Conservation (phyloP, 2,329 filamentous ascomycete genomes). For the Colletotrichum karsti region DNA sequence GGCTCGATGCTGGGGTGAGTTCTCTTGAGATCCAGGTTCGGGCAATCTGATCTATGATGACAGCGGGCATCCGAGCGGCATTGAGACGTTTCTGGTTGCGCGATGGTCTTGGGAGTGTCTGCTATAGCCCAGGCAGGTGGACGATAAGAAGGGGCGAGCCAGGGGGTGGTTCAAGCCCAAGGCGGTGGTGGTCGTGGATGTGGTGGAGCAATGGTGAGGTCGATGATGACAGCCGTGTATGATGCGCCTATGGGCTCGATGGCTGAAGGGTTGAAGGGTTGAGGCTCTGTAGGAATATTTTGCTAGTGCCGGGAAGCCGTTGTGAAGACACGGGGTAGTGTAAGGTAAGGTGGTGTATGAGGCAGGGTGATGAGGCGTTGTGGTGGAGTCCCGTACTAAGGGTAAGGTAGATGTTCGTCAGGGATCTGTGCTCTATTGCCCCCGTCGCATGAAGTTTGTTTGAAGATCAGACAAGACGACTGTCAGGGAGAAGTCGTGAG, state of each 20-base stretch:
- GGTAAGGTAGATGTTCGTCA: constrained; percentile 24
- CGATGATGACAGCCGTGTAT: background rate
- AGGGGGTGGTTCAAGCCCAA: constrained; percentile 9
- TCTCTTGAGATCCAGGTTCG: constrained; percentile 56
- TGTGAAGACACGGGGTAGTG: constrained; percentile 9
- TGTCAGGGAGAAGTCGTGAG: constrained; percentile 34
- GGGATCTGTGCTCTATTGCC: constrained; percentile 32
- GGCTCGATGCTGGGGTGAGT: constrained; percentile 46
- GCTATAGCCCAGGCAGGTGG: constrained; percentile 23
- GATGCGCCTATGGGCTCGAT: constrained; percentile 12
- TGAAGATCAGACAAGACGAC: constrained; percentile 46
- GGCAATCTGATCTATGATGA: constrained; percentile 59
- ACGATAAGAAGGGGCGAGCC: constrained; percentile 12
- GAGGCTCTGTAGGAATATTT: constrained; percentile 24
- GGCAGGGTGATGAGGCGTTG: constrained; percentile 25
- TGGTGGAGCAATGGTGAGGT: constrained; percentile 12
- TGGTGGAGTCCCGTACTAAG: constrained; percentile 26
- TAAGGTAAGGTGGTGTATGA: constrained; percentile 23
- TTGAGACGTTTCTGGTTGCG: constrained; percentile 42
- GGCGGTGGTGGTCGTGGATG: constrained; percentile 2
- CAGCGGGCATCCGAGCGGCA: constrained; percentile 64
- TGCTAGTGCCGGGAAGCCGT: constrained; percentile 27
- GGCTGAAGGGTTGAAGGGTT: constrained; percentile 28
- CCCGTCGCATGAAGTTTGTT: constrained; percentile 40
- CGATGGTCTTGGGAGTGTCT: constrained; percentile 13